Evolutionary conservation across 805 yeast genomes (phyloP), one percentile per base, ranked within the genome.

Genomic region (Candida fluviatilis): DNA sequence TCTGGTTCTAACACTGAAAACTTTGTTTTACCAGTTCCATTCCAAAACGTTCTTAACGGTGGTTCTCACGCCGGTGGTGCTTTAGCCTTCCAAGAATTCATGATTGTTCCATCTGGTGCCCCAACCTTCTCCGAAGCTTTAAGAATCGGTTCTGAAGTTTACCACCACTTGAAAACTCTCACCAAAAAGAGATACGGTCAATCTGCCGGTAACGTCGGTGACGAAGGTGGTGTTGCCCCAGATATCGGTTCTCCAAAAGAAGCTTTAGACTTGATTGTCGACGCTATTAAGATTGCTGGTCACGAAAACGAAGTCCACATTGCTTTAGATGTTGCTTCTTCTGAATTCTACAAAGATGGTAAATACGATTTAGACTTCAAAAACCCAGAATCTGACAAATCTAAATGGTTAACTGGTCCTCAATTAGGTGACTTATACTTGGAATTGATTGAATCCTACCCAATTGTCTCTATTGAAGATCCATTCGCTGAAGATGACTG

Each of bases 141-240:
- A 70, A 87, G 96, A 79, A 85, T 87, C 52, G 98, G 98, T 69
- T 69, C 96, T 48, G 99, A 91, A 79, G 96, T 90, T 57, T 91
- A 91, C 93, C 98, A 91, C 82, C 76, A 78, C 75, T 82, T 91
- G 71, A 93, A 93, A 80, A 71, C 90, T 51, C 75, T 85, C 60
- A 84, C 98, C 70, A 86, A 87, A 82, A 83, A 87, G 82, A 78
- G 75, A 69, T 93, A 91, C 84, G 99, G 99, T 66, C 84, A 87
- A 64, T 83, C 95, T 49, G 99, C 99, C 61, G 98, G 96, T 75
- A 91, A 91, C 77, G 99, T 91, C 66, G 99, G 99, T 82, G 99
- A 91, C 73, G 99, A 91, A 80, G 99, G 99, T 84, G 99, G 99
- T 82, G 96, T 91, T 77, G 99, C 99, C 60, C 99, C 99, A 72